These are phyloP conservation scores for Zygoascus flipseniorum DNA, from an alignment of 805 yeast species.

Conservation along the genomic window DNA sequence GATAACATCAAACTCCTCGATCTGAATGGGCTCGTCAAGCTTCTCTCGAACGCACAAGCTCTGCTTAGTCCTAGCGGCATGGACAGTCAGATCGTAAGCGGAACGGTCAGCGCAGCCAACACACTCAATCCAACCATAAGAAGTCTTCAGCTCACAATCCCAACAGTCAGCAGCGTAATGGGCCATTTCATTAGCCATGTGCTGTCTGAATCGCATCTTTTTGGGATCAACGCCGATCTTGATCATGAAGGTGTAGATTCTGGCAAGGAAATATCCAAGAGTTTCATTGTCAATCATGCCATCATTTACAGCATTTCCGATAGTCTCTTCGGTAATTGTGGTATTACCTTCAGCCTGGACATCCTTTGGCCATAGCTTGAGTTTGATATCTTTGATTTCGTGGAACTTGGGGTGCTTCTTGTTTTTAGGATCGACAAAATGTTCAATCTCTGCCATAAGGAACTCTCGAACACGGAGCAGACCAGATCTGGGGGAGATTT, in stretches of 20 bases:
- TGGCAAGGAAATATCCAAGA: conserved; percentile 90
- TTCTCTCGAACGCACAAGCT: conserved; percentile 90
- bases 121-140: conserved; percentile 99
- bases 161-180: conserved; percentile 99
- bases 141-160: conserved; percentile 95
- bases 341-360: conserved; percentile 84
- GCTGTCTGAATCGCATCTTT: conserved; percentile 94
- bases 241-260: conserved; percentile 76
- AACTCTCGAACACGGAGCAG: conserved; percentile 96
- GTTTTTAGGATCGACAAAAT: conserved; percentile 88
- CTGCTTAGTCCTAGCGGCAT: conserved; percentile 89
- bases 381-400: conserved; percentile 62
- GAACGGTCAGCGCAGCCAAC: conserved; percentile 99
- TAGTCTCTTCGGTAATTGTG: conserved; percentile 49
- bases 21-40: conserved; percentile 72
- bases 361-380: conserved; percentile 75
- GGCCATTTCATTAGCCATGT: conserved; percentile 98
- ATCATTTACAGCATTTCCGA: conserved; percentile 84
- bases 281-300: conserved; percentile 96
- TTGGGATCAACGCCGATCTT: conserved; percentile 85
- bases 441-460: conserved; percentile 99
- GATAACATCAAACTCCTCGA: conserved; percentile 76
- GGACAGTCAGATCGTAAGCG: conserved; percentile 94
- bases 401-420: conserved; percentile 75
- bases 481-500: conserved; percentile 97